Conservation (phyloP, 257 asterid genomes). For the Solanum tarapatanum region DNA sequence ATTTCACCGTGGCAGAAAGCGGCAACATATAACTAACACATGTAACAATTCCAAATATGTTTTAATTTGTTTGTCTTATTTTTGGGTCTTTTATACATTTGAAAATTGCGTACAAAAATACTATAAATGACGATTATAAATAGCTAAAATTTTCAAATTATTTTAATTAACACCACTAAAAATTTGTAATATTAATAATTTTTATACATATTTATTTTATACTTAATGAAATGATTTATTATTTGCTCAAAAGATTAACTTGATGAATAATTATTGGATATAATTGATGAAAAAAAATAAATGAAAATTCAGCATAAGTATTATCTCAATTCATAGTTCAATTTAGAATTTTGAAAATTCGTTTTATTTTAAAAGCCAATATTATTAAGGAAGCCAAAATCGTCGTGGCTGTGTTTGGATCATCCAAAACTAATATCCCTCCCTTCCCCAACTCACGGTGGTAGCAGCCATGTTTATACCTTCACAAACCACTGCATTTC, state of each 20-base stretch:
- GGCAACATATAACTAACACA: not conserved
- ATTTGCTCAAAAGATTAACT: not conserved
- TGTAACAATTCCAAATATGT: not conserved
- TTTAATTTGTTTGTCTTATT: too few relatives aligned
- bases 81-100: too few relatives aligned
- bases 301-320: not conserved
- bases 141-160: too few relatives aligned
- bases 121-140: too few relatives aligned
- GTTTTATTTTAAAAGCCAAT: not conserved
- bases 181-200: too few relatives aligned
- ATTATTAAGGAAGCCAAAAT: not conserved
- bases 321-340: too few relatives aligned
- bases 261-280: too few relatives aligned
- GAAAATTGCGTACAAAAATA: too few relatives aligned
- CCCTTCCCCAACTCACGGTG: not conserved
- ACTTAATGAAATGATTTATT: too few relatives aligned
- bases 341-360: not conserved
- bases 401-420: slow-evolving; percentile 17
- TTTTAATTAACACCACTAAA: not conserved
- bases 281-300: not conserved
- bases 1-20: not conserved
- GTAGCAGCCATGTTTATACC: not conserved
- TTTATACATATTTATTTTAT: too few relatives aligned
- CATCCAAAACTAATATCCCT: slow-evolving; percentile 1
- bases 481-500: not conserved